phyloP scores from a whole-genome alignment of 2,329 filamentous ascomycete species.

The Penicillium polonicum region DNA sequence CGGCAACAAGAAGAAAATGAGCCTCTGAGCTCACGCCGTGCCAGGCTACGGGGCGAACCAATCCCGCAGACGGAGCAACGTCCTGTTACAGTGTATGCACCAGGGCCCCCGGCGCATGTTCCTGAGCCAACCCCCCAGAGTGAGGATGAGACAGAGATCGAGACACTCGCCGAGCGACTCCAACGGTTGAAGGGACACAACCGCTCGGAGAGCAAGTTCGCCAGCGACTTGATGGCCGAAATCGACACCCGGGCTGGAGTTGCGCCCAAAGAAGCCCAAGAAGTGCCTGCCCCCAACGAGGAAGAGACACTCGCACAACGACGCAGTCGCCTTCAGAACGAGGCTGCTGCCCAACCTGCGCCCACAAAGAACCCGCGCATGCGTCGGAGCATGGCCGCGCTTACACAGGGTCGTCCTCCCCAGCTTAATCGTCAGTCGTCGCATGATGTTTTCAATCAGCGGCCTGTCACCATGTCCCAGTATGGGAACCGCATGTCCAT shows the following conservation, averaged over 20 bases:
- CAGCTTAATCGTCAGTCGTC: conserved; percentile 31
- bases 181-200: conserved; percentile 42
- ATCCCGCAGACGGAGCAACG: conserved; percentile 35
- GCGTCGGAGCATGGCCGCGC: conserved; percentile 48
- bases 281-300: conserved; percentile 22
- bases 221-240: conserved; percentile 44
- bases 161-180: conserved; percentile 48
- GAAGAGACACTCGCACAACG: conserved; percentile 51
- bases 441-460: conserved; percentile 20
- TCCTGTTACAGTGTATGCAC: conserved; percentile 37
- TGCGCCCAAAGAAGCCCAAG: conserved; percentile 23
- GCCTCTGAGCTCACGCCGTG: conserved; percentile 74
- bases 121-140: conserved; percentile 30
- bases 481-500: conserved; percentile 32
- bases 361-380: conserved; percentile 31
- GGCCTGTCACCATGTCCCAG: conserved; percentile 18
- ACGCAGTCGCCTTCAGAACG: conserved; percentile 46
- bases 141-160: conserved; percentile 43
- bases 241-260: conserved; percentile 35
- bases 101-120: conserved; percentile 20
- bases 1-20: conserved; percentile 90
- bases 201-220: conserved; percentile 42
- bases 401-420: conserved; percentile 55
- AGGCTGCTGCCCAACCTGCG: conserved; percentile 28
- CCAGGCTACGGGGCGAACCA: conserved; percentile 66